These are phyloP conservation scores for Aspergillus versicolor DNA, from an alignment of 2,329 filamentous ascomycete species.

Conservation along the genomic window DNA sequence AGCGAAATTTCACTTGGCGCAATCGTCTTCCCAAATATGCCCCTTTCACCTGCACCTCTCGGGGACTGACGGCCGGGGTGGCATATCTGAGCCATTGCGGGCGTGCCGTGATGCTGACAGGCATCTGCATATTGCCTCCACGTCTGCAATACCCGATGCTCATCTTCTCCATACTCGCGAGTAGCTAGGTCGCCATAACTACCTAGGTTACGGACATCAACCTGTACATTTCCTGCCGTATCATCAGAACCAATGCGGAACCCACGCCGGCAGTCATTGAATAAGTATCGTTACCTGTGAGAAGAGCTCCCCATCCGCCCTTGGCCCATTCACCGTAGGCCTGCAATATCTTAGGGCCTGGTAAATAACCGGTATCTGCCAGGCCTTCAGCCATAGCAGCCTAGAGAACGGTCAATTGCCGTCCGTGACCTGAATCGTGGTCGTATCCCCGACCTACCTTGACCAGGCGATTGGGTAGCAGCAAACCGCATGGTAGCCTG, in stretches of 20 bases:
- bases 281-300: not conserved
- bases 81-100: conserved; percentile 37
- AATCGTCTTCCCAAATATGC: conserved; percentile 18
- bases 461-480: conserved; percentile 8
- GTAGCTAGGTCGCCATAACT: not conserved
- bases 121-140: not conserved
- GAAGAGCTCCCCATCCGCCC: not conserved
- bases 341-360: not conserved
- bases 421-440: not conserved
- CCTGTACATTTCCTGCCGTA: not conserved
- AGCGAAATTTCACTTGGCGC: conserved; percentile 22
- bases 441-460: not conserved
- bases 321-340: not conserved
- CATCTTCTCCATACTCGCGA: not conserved
- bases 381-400: not conserved
- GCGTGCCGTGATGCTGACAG: conserved; percentile 19
- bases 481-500: conserved; percentile 2
- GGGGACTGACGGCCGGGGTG: conserved; percentile 40
- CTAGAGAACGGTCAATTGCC: not conserved
- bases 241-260: not conserved
- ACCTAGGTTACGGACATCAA: not conserved
- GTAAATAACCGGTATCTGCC: not conserved
- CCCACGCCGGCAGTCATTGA: not conserved
- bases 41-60: conserved; percentile 29
- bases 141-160: not conserved